A percentile compares a stretch with the other conserved stretches of the same genome.
phyloP scores from a whole-genome alignment of 1,284 basidiomycete genomes.

The Ganoderma multipileum region DNA sequence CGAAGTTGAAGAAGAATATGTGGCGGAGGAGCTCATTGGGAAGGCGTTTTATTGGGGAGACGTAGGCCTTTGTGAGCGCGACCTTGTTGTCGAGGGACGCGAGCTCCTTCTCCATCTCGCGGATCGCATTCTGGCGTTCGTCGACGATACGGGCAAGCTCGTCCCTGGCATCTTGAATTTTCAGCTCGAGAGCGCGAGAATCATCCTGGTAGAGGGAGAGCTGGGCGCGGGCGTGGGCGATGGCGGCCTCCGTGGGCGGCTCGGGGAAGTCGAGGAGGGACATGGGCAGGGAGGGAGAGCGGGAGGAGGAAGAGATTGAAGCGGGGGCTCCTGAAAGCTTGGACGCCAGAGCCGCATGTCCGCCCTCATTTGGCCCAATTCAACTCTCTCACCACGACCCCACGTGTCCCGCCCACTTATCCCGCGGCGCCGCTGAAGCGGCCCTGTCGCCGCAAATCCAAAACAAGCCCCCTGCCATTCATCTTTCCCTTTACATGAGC shows the following conservation, averaged over 20 bases:
- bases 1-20: constrained; percentile 71
- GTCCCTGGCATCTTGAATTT: constrained; percentile 52
- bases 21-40: constrained; percentile 70
- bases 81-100: constrained; percentile 53
- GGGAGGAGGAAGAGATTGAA: constrained; percentile 14
- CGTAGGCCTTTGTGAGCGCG: constrained; percentile 59
- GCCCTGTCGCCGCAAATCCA: background rate
- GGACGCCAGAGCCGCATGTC: constrained; percentile 27
- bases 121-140: constrained; percentile 58
- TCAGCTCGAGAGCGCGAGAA: constrained; percentile 35
- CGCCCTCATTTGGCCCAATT: background rate
- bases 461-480: background rate
- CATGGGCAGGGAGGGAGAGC: constrained; percentile 31
- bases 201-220: constrained; percentile 32
- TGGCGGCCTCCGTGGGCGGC: constrained; percentile 59
- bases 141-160: constrained; percentile 62
- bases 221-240: constrained; percentile 53
- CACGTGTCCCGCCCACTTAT: constrained; percentile 15
- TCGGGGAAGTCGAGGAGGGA: constrained; percentile 46
- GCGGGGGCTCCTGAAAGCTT: constrained; percentile 14
- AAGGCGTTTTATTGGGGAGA: constrained; percentile 71
- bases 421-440: constrained; percentile 3
- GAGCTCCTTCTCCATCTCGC: constrained; percentile 57
- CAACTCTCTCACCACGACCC: constrained; percentile 13
- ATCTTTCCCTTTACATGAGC: background rate